Percentiles rank a stretch among this genome's conserved stretches.
These are phyloP conservation scores for Coemansia sp. DNA, from an alignment of 192 early-diverging fungal genomes.

Conservation along the genomic window DNA sequence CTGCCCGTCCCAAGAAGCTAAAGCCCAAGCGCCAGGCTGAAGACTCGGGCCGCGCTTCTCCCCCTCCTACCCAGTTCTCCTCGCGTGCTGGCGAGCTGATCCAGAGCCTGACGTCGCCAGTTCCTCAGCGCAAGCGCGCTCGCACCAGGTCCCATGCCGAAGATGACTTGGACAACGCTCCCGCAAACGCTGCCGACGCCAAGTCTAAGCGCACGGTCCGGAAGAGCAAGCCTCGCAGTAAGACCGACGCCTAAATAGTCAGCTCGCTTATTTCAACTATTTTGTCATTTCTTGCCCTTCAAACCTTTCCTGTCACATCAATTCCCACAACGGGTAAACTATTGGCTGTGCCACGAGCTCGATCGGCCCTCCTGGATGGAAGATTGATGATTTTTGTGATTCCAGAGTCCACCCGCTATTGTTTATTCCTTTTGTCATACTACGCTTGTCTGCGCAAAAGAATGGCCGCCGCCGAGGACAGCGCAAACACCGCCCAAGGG, in stretches of 20 bases:
- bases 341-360: too few species aligned
- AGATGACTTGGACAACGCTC: slow-evolving; percentile 31
- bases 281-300: background rate
- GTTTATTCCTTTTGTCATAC: background rate
- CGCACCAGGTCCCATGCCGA: slow-evolving; percentile 29
- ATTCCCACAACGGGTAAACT: too few species aligned
- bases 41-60: slow-evolving; percentile 3
- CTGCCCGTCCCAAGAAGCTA: slow-evolving; percentile 18
- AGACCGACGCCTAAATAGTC: slow-evolving; percentile 7
- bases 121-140: slow-evolving; percentile 30
- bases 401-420: background rate
- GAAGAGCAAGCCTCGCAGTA: slow-evolving; percentile 35
- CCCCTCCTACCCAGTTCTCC: slow-evolving; percentile 25
- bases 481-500: background rate
- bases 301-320: too few species aligned
- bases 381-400: background rate
- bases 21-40: slow-evolving; percentile 23
- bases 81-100: slow-evolving; percentile 39
- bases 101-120: slow-evolving; percentile 43
- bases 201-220: slow-evolving; percentile 38
- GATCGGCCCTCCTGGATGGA: background rate
- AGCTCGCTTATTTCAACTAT: background rate
- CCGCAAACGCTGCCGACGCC: slow-evolving; percentile 17
- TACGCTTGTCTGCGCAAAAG: background rate
- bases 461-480: slow-evolving; percentile 10